phyloP scores from a whole-genome alignment of 805 yeast genomes.

The Wickerhamomyces alni region DNA sequence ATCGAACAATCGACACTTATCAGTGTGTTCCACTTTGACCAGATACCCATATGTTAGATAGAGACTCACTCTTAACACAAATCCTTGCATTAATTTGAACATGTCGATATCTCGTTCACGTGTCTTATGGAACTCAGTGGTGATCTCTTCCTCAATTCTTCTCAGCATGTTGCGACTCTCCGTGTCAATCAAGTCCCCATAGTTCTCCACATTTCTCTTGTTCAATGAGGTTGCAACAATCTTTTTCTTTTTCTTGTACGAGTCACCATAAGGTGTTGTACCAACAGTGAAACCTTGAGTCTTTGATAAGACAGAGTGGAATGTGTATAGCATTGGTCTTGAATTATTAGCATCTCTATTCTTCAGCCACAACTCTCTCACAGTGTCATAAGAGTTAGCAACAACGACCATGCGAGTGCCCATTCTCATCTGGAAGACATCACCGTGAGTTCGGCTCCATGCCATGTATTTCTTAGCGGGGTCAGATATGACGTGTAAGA shows the following conservation, averaged over 20 bases:
- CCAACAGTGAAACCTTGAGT: conserved; percentile 59
- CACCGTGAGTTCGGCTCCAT: conserved; percentile 40
- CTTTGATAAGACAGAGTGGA: conserved; percentile 54
- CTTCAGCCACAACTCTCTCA: conserved; percentile 45
- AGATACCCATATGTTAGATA: conserved; percentile 45
- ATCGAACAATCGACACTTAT: conserved; percentile 34
- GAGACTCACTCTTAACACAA: conserved; percentile 45
- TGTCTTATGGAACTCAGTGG: conserved; percentile 8
- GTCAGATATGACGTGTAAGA: conserved; percentile 36
- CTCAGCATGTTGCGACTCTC: conserved; percentile 29
- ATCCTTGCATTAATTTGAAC: conserved; percentile 39
- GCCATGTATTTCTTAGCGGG: conserved; percentile 44
- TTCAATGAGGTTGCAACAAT: conserved; percentile 39
- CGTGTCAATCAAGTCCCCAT: conserved; percentile 30
- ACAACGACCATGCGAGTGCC: conserved; percentile 55
- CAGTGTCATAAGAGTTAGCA: conserved; percentile 58
- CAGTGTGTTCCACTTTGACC: conserved; percentile 35
- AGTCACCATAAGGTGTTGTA: conserved; percentile 51
- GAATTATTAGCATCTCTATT: conserved; percentile 52
- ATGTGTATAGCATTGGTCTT: conserved; percentile 60
- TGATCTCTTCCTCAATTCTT: conserved; percentile 12
- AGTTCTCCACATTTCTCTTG: conserved; percentile 27
- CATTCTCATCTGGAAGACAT: conserved; percentile 56
- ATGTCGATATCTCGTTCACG: conserved; percentile 32
- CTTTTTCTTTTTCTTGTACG: conserved; percentile 43